Conservation (phyloP, 768 basidiomycete genomes). For the Kwoniella shandongensis region DNA sequence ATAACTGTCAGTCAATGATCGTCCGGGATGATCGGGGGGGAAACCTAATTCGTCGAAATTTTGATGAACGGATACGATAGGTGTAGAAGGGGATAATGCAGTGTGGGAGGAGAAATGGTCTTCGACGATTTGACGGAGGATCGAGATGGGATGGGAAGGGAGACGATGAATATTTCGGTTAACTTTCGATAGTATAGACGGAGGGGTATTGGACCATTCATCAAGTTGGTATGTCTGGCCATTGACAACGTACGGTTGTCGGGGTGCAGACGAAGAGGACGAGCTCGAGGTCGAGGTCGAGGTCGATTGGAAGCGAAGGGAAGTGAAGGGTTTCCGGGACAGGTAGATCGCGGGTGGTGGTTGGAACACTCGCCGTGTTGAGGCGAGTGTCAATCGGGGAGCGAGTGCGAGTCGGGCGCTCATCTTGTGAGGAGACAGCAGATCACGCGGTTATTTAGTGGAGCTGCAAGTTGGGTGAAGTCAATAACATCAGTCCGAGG, state of each 20-base stretch:
- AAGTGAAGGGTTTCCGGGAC: background rate
- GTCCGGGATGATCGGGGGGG: constrained; percentile 87
- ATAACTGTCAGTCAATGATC: constrained; percentile 87
- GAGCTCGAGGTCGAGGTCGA: background rate
- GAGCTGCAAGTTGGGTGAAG: too few relatives aligned
- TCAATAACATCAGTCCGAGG: too few relatives aligned
- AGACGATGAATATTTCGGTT: constrained; percentile 71
- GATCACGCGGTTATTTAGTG: too few relatives aligned
- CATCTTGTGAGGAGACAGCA: too few relatives aligned
- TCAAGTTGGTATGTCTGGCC: constrained; percentile 66
- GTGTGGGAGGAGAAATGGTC: constrained; percentile 74
- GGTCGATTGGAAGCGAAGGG: background rate
- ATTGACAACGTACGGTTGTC: constrained; percentile 34
- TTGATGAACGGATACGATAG: constrained; percentile 82
- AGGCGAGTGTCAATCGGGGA: too few relatives aligned
- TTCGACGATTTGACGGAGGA: constrained; percentile 79
- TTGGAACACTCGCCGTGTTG: too few relatives aligned
- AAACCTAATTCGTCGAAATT: constrained; percentile 97
- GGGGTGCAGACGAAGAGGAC: background rate
- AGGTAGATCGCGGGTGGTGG: too few relatives aligned
- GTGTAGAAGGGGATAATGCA: constrained; percentile 74
- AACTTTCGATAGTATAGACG: constrained; percentile 79
- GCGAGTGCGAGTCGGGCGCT: too few relatives aligned
- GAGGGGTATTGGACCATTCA: constrained; percentile 76
- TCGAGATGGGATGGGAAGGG: constrained; percentile 79